Conservation (phyloP, 352 stramenopile species). For the Globisporangium sylvaticum region DNA sequence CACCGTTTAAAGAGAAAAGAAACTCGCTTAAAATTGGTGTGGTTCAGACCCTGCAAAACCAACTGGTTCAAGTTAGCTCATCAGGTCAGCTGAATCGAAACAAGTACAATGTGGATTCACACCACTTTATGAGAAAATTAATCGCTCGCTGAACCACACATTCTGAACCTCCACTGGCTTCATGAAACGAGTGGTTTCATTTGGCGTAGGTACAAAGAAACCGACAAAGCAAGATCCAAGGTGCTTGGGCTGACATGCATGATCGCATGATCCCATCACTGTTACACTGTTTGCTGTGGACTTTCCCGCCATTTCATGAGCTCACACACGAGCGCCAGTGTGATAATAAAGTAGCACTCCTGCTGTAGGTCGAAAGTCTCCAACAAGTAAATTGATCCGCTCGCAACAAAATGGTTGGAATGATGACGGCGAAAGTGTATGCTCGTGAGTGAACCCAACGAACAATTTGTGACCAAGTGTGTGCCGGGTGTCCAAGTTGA, state of each 20-base stretch:
- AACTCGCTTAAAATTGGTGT: not conserved
- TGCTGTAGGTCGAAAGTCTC: too few relatives aligned
- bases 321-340: too few relatives aligned
- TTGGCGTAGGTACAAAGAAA: not conserved
- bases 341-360: not conserved
- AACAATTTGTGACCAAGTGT: not conserved
- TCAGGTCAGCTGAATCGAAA: too few relatives aligned
- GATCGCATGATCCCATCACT: too few relatives aligned
- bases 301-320: too few relatives aligned
- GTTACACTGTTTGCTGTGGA: too few relatives aligned
- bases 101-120: too few relatives aligned
- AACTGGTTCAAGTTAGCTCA: not conserved
- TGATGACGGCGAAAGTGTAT: not conserved
- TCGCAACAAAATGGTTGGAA: not conserved
- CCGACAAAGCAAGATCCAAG: too few relatives aligned
- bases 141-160: not conserved
- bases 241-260: too few relatives aligned
- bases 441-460: not conserved
- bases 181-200: not conserved
- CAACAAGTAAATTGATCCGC: too few relatives aligned
- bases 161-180: not conserved
- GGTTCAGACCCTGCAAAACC: too few relatives aligned
- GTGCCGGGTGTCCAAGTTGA: not conserved
- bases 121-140: conserved; percentile 1
- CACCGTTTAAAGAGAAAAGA: not conserved